Conservation (phyloP, 1,284 basidiomycete genomes). For the Pulchroboletus neoregius region DNA sequence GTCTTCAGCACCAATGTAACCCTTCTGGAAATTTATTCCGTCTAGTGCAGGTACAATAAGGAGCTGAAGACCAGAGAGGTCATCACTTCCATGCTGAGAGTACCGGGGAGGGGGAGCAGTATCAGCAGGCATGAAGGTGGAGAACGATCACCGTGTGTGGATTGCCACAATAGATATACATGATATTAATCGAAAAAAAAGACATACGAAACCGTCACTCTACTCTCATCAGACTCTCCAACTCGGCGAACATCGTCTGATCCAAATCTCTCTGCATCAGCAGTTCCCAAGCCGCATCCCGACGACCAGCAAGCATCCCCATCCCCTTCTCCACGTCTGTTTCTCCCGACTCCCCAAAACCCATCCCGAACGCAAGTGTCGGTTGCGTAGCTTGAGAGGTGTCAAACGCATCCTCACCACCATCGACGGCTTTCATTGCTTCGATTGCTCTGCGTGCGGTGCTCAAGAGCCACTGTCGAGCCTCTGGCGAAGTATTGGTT, state of each 20-base stretch:
- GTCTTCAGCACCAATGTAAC: slow-evolving; percentile 72
- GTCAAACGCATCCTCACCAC: slow-evolving; percentile 71
- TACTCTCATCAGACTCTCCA: slow-evolving; percentile 71
- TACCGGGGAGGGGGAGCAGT: slow-evolving; percentile 41
- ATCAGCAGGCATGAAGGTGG: slow-evolving; percentile 25
- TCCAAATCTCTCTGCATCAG: slow-evolving; percentile 68
- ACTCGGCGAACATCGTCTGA: slow-evolving; percentile 64
- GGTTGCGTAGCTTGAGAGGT: slow-evolving; percentile 52
- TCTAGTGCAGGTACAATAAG: slow-evolving; percentile 64
- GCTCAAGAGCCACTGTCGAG: slow-evolving; percentile 54
- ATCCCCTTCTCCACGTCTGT: slow-evolving; percentile 61
- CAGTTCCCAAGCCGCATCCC: slow-evolving; percentile 65
- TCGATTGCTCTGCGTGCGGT: slow-evolving; percentile 78
- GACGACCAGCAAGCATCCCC: slow-evolving; percentile 71
- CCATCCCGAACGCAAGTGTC: slow-evolving; percentile 69
- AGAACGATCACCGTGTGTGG: background rate
- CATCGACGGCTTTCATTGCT: slow-evolving; percentile 81
- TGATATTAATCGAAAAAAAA: slow-evolving; percentile 12
- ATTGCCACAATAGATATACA: slow-evolving; percentile 17
- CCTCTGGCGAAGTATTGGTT: slow-evolving; percentile 42
- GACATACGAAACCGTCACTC: slow-evolving; percentile 36
- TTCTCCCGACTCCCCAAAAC: slow-evolving; percentile 70
- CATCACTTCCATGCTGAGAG: slow-evolving; percentile 30
- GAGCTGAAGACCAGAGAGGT: slow-evolving; percentile 44
- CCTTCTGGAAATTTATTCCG: slow-evolving; percentile 72